A percentile compares a stretch with the other conserved stretches of the same genome.
These are phyloP conservation scores for Vitis cinerea DNA, from an alignment of 164 flowering plant genomes.

Conservation along the genomic window DNA sequence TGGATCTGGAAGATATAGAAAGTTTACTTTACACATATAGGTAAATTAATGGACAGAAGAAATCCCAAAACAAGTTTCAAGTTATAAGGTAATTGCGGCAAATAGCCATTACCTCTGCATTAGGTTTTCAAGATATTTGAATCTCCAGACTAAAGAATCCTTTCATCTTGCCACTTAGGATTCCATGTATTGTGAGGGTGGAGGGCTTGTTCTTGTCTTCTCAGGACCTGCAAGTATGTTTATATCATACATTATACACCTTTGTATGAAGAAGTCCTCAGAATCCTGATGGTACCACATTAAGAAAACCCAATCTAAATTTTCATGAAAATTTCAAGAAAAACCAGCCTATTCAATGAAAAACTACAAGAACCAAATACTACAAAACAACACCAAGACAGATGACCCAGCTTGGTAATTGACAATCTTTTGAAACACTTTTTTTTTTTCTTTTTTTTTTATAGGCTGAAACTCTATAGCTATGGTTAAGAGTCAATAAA, in stretches of 20 bases:
- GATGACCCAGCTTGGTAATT: too few relatives aligned
- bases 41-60: background rate
- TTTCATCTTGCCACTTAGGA: conserved; percentile 23
- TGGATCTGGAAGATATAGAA: conserved; percentile 7
- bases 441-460: too few relatives aligned
- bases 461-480: too few relatives aligned
- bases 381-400: background rate
- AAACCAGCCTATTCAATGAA: background rate
- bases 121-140: background rate
- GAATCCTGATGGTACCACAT: background rate
- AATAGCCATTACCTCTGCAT: conserved; percentile 11
- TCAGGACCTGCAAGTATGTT: conserved; percentile 56
- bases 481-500: too few relatives aligned
- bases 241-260: background rate
- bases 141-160: background rate
- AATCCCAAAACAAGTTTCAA: conserved; percentile 8
- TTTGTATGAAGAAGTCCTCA: background rate
- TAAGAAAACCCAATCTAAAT: background rate
- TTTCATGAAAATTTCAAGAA: background rate
- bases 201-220: conserved; percentile 83
- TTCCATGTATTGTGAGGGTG: conserved; percentile 81
- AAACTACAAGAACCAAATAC: background rate
- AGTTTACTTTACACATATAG: conserved; percentile 13
- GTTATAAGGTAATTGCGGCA: conserved; percentile 6
- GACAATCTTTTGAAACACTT: too few relatives aligned